Evolutionary conservation across 768 basidiomycete species (phyloP), one percentile per base, ranked within the genome.

Genomic region (Boletus pseudo-olivaceus): DNA sequence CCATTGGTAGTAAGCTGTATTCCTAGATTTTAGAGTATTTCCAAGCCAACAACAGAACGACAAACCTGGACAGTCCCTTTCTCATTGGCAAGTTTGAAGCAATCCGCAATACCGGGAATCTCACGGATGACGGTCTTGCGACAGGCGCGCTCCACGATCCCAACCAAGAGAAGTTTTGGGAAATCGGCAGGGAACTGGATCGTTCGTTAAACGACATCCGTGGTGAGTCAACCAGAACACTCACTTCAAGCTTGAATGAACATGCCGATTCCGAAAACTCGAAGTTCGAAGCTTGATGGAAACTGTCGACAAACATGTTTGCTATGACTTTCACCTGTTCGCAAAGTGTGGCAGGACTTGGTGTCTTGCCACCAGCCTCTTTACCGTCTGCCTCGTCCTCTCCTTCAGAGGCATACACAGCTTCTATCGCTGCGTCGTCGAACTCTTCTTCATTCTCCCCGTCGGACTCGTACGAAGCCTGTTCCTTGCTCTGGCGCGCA

Each of bases 161-260:
- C 96, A 45, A 98, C 93, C 40, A 99, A 80, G 20, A 99, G 78
- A 33, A 99, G 78, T 72, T 98, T 98, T 11, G 94, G 94, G 68
- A 93, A 87, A 62, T 90, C 84, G 41, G 88, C 82, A 11, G 81
- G 76, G 75, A 98, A 95, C 93, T 98, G 56, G n/a, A 42, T 32
- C 30, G 6, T 7, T 15, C 15, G 41, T 56, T 38, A 49, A 48
- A 29, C 26, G 30, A 37, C 17, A 30, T 48, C 23, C 34, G n/a
- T 6, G 3, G 7, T 27, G 17, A 50, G 33, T 32, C 35, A 52
- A n/a, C 12, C 20, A 49, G 20, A 50, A 47, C 23, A 71, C 86
- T 62, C 65, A 94, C 96, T 77, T 93, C 85, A 15, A 99, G 80
- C 54, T 86, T 82, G 67, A 98, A 90, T 42, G 79, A 83, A 67